Percentiles rank a stretch among this genome's conserved stretches.
Conservation (phyloP, 352 stramenopile species). For the Pythium oligandrum region DNA sequence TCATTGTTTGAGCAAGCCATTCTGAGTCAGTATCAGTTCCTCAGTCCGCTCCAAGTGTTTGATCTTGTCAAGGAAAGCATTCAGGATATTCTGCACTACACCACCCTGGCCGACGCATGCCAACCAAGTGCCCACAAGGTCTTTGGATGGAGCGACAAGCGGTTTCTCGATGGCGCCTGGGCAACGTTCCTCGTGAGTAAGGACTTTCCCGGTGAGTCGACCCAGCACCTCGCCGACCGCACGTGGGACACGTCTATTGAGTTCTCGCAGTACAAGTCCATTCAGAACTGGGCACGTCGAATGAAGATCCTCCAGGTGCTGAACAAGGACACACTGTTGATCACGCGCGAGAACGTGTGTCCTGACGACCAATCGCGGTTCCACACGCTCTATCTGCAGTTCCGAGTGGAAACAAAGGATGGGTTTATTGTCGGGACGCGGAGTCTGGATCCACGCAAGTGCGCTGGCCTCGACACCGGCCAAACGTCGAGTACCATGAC, state of each 20-base stretch:
- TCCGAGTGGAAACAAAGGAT: neutral
- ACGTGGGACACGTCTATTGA: conserved; percentile 26
- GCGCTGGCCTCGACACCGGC: neutral
- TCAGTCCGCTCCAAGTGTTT: neutral
- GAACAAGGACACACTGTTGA: conserved; percentile 5
- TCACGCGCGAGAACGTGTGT: conserved; percentile 1
- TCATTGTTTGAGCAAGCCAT: neutral
- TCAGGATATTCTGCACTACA: conserved; percentile 24
- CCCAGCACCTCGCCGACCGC: conserved; percentile 14
- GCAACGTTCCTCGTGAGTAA: conserved; percentile 31
- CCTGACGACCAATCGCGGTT: neutral
- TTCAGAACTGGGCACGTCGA: conserved; percentile 24
- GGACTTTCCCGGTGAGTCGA: conserved; percentile 24
- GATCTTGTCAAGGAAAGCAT: conserved; percentile 18
- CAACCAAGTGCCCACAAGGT: conserved; percentile 13
- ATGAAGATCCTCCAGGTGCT: conserved; percentile 25
- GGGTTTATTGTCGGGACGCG: conserved; percentile 5
- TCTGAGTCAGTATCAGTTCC: conserved; percentile 6
- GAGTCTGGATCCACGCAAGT: neutral
- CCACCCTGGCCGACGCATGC: conserved; percentile 14
- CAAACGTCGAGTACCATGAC: neutral
- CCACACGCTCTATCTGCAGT: conserved; percentile 2
- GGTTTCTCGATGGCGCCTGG: conserved; percentile 25
- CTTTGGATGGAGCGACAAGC: conserved; percentile 30
- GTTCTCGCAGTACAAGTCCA: conserved; percentile 17